Percentiles rank a stretch among this genome's conserved stretches.
Evolutionary conservation across 768 basidiomycete genomes (phyloP).

Genomic region (Phallus indusiatus): DNA sequence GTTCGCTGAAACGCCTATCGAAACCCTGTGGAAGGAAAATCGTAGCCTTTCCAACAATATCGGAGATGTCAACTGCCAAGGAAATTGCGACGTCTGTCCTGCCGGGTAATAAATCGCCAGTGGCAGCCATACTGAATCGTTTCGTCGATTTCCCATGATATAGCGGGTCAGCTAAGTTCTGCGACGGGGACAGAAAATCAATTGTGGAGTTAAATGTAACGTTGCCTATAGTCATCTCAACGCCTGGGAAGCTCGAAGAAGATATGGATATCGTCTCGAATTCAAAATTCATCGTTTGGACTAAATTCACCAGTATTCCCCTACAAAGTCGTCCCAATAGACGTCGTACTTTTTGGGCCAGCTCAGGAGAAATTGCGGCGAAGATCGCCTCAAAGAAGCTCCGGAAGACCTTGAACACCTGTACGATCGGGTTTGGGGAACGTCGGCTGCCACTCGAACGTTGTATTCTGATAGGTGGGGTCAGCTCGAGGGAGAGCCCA

Average conservation of each 20-base stretch:
- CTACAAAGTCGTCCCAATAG: background rate
- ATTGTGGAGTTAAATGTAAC: constrained; percentile 46
- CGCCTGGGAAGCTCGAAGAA: constrained; percentile 41
- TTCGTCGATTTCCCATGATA: constrained; percentile 34
- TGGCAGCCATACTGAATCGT: background rate
- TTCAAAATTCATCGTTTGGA: constrained; percentile 60
- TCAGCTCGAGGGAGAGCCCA: constrained; percentile 47
- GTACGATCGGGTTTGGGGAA: background rate
- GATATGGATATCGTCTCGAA: constrained; percentile 45
- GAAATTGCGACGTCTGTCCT: constrained; percentile 41
- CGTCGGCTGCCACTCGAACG: background rate
- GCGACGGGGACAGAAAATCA: constrained; percentile 41
- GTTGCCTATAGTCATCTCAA: constrained; percentile 40
- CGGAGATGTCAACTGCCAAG: constrained; percentile 31
- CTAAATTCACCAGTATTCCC: constrained; percentile 24
- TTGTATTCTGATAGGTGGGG: background rate
- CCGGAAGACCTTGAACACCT: background rate
- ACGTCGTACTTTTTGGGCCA: background rate
- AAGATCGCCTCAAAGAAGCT: background rate
- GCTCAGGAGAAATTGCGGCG: background rate
- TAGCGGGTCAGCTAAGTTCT: constrained; percentile 12
- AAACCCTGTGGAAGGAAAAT: background rate
- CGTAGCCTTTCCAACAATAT: background rate
- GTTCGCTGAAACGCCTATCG: background rate
- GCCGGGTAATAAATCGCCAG: constrained; percentile 56